Evolutionary conservation across 2,329 filamentous ascomycete genomes (phyloP).

Genomic region (Epichloe bromicola): DNA sequence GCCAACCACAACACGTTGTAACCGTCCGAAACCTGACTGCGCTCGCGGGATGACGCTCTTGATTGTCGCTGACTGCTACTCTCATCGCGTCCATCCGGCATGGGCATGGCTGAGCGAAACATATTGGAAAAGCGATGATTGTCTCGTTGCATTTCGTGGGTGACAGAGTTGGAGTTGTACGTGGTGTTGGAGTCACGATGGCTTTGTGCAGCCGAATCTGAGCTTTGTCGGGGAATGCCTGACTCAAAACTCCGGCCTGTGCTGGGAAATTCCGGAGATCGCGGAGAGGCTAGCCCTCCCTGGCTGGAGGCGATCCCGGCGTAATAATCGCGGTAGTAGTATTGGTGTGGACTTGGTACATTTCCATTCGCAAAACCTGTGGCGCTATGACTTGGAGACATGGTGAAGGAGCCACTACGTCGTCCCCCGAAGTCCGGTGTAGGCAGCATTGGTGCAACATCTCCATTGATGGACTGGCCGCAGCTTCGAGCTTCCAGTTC

Average conservation of each 20-base stretch:
- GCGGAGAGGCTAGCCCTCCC: conserved; percentile 45
- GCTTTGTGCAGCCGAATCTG: conserved; percentile 32
- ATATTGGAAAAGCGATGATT: conserved; percentile 55
- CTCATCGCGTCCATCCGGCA: conserved; percentile 52
- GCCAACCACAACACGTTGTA: conserved; percentile 79
- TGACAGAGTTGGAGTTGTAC: conserved; percentile 35
- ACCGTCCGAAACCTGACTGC: conserved; percentile 37
- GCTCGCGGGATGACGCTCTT: conserved; percentile 46
- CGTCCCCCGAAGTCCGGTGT: conserved; percentile 55
- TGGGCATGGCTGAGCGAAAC: conserved; percentile 77
- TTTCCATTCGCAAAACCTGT: conserved; percentile 7
- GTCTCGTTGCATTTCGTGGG: conserved; percentile 37
- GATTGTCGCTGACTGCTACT: conserved; percentile 38
- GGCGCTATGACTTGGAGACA: conserved; percentile 38
- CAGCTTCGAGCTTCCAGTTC: conserved; percentile 41
- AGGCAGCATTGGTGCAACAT: conserved; percentile 48
- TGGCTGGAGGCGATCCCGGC: conserved; percentile 24
- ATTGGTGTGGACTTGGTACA: conserved; percentile 38
- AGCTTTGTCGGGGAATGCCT: conserved; percentile 36
- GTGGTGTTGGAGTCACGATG: conserved; percentile 43
- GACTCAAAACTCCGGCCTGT: conserved; percentile 50
- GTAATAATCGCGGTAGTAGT: conserved; percentile 44
- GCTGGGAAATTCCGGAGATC: conserved; percentile 39
- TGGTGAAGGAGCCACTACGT: conserved; percentile 52
- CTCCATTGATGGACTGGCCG: conserved; percentile 48